These are phyloP conservation scores for Agaricus sinodeliciosus DNA, from an alignment of 768 basidiomycete genomes.

Conservation along the genomic window DNA sequence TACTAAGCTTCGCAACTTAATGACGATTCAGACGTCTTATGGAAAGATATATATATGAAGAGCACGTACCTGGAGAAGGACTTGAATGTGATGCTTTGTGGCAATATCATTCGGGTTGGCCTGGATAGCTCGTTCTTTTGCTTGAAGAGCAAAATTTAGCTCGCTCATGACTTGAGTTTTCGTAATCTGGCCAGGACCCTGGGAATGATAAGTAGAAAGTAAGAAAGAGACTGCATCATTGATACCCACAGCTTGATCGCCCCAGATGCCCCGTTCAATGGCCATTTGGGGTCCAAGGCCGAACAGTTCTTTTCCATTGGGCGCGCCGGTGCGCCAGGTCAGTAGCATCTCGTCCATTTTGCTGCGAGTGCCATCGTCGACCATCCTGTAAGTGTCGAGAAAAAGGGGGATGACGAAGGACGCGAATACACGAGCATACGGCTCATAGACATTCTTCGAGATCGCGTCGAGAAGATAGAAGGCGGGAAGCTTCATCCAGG, in stretches of 20 bases:
- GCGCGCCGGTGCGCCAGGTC: conserved; percentile 89
- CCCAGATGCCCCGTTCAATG: conserved; percentile 85
- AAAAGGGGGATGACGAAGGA: conserved; percentile 79
- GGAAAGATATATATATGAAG: background rate
- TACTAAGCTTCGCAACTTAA: conserved; percentile 62
- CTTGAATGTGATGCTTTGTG: conserved; percentile 65
- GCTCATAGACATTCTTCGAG: conserved; percentile 91
- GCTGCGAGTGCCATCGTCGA: conserved; percentile 76
- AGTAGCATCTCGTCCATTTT: conserved; percentile 99
- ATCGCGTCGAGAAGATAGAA: conserved; percentile 97
- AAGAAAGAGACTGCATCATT: background rate
- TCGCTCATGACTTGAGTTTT: conserved; percentile 79
- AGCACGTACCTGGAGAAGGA: conserved; percentile 70
- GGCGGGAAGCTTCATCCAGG: conserved; percentile 85
- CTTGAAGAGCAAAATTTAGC: conserved; percentile 73
- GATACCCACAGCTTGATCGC: conserved; percentile 31
- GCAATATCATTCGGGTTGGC: conserved; percentile 65
- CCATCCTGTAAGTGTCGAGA: conserved; percentile 80
- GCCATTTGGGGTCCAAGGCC: conserved; percentile 71
- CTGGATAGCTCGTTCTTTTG: conserved; percentile 72
- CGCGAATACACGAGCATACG: conserved; percentile 83
- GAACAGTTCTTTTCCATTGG: conserved; percentile 78
- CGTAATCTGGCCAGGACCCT: conserved; percentile 44
- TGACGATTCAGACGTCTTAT: conserved; percentile 4
- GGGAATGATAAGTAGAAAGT: conserved; percentile 15